phyloP scores from a whole-genome alignment of 2,329 filamentous ascomycete species.

The Corniculantispora saksenae region DNA sequence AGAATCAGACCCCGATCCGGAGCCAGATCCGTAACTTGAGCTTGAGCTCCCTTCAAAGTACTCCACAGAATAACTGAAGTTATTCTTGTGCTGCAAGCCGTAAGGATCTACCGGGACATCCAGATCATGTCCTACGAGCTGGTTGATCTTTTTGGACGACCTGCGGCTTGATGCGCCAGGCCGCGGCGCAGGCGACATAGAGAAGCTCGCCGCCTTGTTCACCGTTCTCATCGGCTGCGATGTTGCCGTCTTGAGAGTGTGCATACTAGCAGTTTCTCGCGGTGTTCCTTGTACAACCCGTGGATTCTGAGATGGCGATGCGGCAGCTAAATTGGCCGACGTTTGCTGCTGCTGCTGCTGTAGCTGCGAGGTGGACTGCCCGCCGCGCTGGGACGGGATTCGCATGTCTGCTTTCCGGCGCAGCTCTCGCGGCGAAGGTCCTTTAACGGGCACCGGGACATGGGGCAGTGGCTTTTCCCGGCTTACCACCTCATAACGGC shows the following conservation, averaged over 20 bases:
- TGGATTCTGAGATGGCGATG: background rate
- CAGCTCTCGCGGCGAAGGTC: background rate
- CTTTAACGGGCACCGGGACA: background rate
- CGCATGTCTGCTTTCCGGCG: background rate
- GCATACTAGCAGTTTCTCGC: background rate
- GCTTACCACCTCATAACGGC: conserved; percentile 3
- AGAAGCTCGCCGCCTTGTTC: conserved; percentile 1
- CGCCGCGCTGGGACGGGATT: background rate
- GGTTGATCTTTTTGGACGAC: conserved; percentile 42
- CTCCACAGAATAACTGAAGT: background rate
- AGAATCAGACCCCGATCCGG: background rate
- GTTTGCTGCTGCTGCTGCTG: background rate
- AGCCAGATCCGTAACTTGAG: background rate
- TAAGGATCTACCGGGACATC: conserved; percentile 23
- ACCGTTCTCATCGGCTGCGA: background rate
- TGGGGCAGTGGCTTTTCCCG: conserved; percentile 9
- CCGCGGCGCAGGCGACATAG: background rate
- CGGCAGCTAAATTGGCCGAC: background rate
- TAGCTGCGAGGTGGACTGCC: background rate
- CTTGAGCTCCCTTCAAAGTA: background rate
- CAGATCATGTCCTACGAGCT: conserved; percentile 44
- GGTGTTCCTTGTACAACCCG: background rate
- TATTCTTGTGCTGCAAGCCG: background rate
- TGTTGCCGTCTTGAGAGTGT: background rate
- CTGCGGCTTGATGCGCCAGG: conserved; percentile 26